Evolutionary conservation across 257 asterid genomes (phyloP).

Genomic region (Anisodus acutangulus): DNA sequence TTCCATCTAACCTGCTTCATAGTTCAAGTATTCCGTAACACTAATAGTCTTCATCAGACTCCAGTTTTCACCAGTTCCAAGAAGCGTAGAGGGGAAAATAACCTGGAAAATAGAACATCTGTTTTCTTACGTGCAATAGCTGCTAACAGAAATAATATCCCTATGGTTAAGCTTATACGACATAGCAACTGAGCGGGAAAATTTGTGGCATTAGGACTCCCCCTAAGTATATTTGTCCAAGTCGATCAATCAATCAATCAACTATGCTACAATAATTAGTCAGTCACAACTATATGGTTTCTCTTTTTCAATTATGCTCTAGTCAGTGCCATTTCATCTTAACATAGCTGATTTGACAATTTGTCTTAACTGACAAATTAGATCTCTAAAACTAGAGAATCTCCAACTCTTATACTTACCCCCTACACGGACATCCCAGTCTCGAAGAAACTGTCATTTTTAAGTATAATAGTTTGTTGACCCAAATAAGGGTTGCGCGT

Average conservation of each 20-base stretch:
- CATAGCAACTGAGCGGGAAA: not conserved
- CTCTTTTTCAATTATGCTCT: conserved; percentile 1
- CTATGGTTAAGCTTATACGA: not conserved
- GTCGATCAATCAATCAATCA: not conserved
- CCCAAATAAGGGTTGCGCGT: not conserved
- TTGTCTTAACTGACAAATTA: not conserved
- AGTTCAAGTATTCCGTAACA: conserved; percentile 86
- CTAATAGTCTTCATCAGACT: conserved; percentile 91
- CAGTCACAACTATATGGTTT: not conserved
- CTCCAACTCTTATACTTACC: not conserved
- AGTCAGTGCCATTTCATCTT: not conserved
- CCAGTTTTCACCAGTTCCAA: conserved; percentile 93
- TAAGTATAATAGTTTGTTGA: not conserved
- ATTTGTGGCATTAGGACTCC: not conserved
- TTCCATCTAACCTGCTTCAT: conserved; percentile 75
- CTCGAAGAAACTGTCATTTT: not conserved
- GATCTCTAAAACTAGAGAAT: not conserved
- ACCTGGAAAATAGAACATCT: conserved; percentile 52
- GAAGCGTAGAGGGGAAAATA: conserved; percentile 87
- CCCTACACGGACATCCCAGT: not conserved
- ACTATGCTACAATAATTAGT: not conserved
- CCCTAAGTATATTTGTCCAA: conserved; percentile 13
- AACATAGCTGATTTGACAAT: not conserved
- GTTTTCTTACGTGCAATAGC: not conserved
- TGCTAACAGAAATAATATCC: conserved; percentile 8